These are phyloP conservation scores for Fusarium dlaminii DNA, from an alignment of 2,329 filamentous ascomycete species.

Conservation along the genomic window DNA sequence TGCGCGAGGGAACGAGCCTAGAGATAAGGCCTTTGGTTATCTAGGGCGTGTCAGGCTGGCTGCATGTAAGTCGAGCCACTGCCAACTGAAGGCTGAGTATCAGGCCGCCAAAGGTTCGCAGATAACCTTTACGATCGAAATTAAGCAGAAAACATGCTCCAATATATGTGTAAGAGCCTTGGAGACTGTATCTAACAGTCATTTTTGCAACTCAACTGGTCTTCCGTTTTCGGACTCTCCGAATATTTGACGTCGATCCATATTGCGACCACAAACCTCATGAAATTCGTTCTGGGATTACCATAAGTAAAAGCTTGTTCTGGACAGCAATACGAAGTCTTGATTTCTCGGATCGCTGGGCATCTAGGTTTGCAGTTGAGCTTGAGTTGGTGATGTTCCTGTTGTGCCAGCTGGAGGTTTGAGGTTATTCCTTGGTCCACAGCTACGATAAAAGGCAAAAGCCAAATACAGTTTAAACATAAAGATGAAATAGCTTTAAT, in stretches of 20 bases:
- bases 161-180: not conserved
- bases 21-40: not conserved
- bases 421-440: not conserved
- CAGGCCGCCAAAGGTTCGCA: too few species aligned
- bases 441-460: too few species aligned
- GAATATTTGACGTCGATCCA: not conserved
- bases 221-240: too few species aligned
- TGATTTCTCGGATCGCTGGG: too few species aligned
- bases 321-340: fast-evolving
- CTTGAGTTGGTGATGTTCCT: not conserved
- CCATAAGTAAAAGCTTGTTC: too few species aligned
- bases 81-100: too few species aligned
- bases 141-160: too few species aligned
- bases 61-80: not conserved
- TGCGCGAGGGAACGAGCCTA: fast-evolving
- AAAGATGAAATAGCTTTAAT: fast-evolving
- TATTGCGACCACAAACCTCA: not conserved
- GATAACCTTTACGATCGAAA: not conserved
- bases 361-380: not conserved
- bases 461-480: fast-evolving
- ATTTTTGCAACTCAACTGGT: too few species aligned
- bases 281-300: too few species aligned
- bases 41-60: not conserved
- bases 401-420: too few species aligned
- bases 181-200: not conserved